A percentile compares a stretch with the other conserved stretches of the same genome.
Evolutionary conservation across 352 stramenopile genomes (phyloP).

Genomic region (Lagenidium giganteum): DNA sequence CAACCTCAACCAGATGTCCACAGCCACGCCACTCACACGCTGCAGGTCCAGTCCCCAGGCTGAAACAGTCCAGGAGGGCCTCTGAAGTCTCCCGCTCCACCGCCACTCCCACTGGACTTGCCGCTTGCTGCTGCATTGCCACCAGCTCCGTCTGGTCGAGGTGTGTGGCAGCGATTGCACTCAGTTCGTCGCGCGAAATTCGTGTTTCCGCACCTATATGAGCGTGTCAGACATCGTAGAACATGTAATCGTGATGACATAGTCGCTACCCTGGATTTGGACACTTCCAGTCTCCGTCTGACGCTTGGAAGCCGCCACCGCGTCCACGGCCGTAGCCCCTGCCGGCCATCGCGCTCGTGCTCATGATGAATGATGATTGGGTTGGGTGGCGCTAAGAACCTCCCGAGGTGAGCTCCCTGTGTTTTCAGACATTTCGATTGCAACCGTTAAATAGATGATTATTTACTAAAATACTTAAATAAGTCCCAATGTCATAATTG

Average conservation of each 20-base stretch:
- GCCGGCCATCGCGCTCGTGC: conserved; percentile 24
- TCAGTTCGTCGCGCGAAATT: conserved; percentile 78
- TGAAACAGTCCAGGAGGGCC: conserved; percentile 77
- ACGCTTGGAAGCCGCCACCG: conserved; percentile 42
- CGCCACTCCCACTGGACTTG: conserved; percentile 22
- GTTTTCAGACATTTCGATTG: too few relatives aligned
- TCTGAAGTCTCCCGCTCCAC: conserved; percentile 27
- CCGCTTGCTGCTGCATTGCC: conserved; percentile 3
- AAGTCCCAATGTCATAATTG: too few relatives aligned
- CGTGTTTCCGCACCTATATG: conserved; percentile 73
- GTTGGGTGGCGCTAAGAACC: too few relatives aligned
- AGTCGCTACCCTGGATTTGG: conserved; percentile 62
- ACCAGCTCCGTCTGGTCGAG: conserved; percentile 35
- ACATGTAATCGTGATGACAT: not conserved
- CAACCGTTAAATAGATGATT: too few relatives aligned
- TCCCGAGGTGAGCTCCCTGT: too few relatives aligned
- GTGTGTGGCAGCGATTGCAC: conserved; percentile 80
- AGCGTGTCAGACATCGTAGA: not conserved
- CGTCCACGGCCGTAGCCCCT: conserved; percentile 28
- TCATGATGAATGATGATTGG: too few relatives aligned
- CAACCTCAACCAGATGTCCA: too few relatives aligned
- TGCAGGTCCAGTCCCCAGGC: conserved; percentile 75
- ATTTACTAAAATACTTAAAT: too few relatives aligned
- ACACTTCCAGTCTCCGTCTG: conserved; percentile 73
- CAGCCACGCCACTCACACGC: conserved; percentile 72